Evolutionary conservation across 306 rosid genomes (phyloP).

Genomic region (Gynostemma pentaphyllum): DNA sequence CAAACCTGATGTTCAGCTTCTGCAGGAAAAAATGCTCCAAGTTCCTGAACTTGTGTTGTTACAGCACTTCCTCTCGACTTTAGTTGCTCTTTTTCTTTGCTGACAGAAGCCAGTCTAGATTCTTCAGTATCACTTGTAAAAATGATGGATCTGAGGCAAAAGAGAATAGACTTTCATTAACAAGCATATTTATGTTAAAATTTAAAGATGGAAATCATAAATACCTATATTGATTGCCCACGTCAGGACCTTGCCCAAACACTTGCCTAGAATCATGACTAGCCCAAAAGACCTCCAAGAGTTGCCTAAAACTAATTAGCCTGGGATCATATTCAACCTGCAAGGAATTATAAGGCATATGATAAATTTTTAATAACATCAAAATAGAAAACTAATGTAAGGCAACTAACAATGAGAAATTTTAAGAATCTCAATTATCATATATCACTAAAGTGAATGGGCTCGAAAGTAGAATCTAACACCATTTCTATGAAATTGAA

Average conservation of each 20-base stretch:
- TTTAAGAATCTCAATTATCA: background rate
- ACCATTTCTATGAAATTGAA: background rate
- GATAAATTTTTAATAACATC: background rate
- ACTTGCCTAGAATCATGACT: constrained; percentile 91
- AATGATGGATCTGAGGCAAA: constrained; percentile 59
- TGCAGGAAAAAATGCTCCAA: constrained; percentile 60
- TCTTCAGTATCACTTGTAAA: constrained; percentile 78
- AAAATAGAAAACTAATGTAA: background rate
- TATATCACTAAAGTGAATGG: background rate
- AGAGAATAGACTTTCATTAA: constrained; percentile 4
- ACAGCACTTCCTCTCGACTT: constrained; percentile 67
- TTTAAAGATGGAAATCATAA: constrained; percentile 4
- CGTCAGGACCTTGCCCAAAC: constrained; percentile 98
- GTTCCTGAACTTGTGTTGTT: constrained; percentile 68
- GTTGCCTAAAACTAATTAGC: constrained; percentile 47
- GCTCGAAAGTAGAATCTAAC: background rate
- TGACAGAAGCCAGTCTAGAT: constrained; percentile 52
- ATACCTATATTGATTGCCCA: constrained; percentile 87
- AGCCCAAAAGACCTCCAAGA: constrained; percentile 77
- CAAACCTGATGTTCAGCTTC: constrained; percentile 90
- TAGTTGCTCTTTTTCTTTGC: constrained; percentile 83
- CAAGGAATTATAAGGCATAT: constrained; percentile 10
- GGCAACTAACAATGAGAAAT: background rate
- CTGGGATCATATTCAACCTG: constrained; percentile 82
- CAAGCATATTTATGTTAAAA: constrained; percentile 7